These are phyloP conservation scores for Claviceps fusiformis DNA, from an alignment of 2,329 filamentous ascomycete species.

Conservation along the genomic window DNA sequence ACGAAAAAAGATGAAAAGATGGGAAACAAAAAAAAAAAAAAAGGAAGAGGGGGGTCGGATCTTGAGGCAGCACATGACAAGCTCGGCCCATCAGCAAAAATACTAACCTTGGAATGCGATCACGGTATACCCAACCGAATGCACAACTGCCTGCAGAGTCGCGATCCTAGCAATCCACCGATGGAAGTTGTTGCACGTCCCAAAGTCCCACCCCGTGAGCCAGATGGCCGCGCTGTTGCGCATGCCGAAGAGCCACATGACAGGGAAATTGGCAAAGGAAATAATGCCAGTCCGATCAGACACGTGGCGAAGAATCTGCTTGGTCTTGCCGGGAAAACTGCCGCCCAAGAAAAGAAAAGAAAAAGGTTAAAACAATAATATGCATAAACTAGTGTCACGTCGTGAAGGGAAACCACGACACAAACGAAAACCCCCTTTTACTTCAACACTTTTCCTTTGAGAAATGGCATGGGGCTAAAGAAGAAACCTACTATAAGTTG, in stretches of 20 bases:
- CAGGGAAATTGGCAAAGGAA: slow-evolving; percentile 47
- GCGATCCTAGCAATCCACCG: slow-evolving; percentile 51
- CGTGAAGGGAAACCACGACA: no score
- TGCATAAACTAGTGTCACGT: background rate
- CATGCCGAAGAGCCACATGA: slow-evolving; percentile 53
- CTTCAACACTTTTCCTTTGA: background rate
- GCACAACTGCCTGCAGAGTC: slow-evolving; percentile 47
- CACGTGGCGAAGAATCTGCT: slow-evolving; percentile 37
- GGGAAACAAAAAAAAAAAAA: background rate
- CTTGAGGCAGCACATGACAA: background rate
- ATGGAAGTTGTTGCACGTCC: slow-evolving; percentile 54
- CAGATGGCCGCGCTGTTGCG: slow-evolving; percentile 54
- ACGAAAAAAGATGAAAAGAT: background rate
- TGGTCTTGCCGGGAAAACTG: slow-evolving; percentile 21
- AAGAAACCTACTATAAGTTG: slow-evolving; percentile 27
- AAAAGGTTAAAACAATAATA: no score
- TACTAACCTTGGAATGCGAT: slow-evolving; percentile 24
- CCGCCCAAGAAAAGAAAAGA: background rate
- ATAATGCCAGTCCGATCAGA: slow-evolving; percentile 52
- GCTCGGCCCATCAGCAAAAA: background rate
- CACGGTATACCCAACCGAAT: slow-evolving; percentile 45
- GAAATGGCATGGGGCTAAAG: background rate
- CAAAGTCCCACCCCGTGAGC: slow-evolving; percentile 56
- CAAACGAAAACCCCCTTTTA: background rate
- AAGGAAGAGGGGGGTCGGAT: no score